Percentiles rank a stretch among this genome's conserved stretches.
phyloP scores from a whole-genome alignment of 2,329 filamentous ascomycete genomes.

The Cladosporium cucumerinum region DNA sequence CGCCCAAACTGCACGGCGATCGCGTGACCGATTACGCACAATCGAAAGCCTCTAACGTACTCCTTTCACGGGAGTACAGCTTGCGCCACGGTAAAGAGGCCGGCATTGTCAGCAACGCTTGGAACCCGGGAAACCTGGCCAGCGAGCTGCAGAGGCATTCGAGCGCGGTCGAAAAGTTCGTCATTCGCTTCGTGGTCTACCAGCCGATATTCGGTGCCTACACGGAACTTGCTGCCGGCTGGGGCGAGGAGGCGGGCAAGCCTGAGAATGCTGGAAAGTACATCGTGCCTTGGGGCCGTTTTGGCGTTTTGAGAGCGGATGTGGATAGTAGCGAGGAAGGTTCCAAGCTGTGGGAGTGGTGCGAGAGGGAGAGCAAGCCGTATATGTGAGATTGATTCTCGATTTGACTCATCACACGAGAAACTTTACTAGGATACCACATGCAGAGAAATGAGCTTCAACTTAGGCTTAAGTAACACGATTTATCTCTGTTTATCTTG shows the following conservation, averaged over 20 bases:
- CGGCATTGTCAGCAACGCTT: conserved; percentile 28
- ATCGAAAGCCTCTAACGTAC: conserved; percentile 30
- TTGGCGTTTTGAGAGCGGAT: conserved; percentile 30
- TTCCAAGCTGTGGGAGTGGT: conserved; percentile 41
- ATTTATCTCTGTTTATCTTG: background rate
- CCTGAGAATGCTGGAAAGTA: conserved; percentile 29
- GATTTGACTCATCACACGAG: background rate
- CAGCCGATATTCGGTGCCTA: conserved; percentile 31
- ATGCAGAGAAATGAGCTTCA: background rate
- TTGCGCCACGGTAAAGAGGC: conserved; percentile 19
- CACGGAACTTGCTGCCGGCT: conserved; percentile 34
- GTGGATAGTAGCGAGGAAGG: conserved; percentile 33
- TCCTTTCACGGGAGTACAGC: conserved; percentile 26
- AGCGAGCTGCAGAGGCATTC: conserved; percentile 31
- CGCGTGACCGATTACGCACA: conserved; percentile 26
- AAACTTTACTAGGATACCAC: background rate
- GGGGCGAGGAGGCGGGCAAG: conserved; percentile 26
- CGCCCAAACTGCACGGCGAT: conserved; percentile 20
- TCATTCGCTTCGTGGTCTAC: conserved; percentile 23
- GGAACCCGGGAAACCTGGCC: conserved; percentile 34
- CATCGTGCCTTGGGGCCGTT: conserved; percentile 35
- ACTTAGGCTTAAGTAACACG: background rate
- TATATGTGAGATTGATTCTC: background rate
- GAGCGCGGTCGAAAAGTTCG: conserved; percentile 11
- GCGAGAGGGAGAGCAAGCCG: conserved; percentile 35